Base-by-base conservation (phyloP, 2,329 filamentous ascomycete species). In the Ascochyta fabae region DNA sequence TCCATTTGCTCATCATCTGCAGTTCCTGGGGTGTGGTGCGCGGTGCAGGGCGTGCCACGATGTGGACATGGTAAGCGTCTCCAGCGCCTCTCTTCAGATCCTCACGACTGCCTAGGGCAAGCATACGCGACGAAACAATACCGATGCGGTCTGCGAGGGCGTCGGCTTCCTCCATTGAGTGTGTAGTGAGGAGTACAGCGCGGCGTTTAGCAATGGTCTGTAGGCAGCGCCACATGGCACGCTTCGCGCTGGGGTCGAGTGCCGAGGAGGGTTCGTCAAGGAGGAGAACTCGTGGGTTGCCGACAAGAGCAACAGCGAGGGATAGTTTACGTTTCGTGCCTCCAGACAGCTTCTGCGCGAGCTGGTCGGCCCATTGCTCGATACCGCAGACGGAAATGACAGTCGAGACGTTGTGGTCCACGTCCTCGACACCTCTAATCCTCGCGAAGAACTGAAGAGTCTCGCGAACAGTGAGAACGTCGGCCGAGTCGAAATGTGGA, bases 161-260 rank as follows among this genome's bases (percentile, higher is more conserved):
- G 69, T 96, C 92, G 0, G 92, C 93, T 74, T 97, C 93, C 68
- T 96, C 92, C 31, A 97, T 81, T 71, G 96, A 96, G 72, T 97
- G 92, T 0, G 92, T 96, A 0, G 92, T 96, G 49, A 96, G 74
- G 36, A 96, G 86, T 60, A 96, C 88, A 0, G 92, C 95, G 33
- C 92, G 82, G 51, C 81, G 82, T 22, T 91, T 91, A 51, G 91
- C 84, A 71, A 96, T 90, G 1, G 88, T 88, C 15, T 96, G 80
- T 23, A 96, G 80, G 53, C 96, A 96, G 63, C 96, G 91, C 92
- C 92, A 96, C 31, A 96, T 89, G 73, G 94, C 96, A 23, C 92
- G 81, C 50, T 93, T 84, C 16, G 89, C 92, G 3, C 96, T 80
- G 0, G 92, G 92, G 69, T 96, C 92, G 24, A 96, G 83, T 8